Percentiles rank a stretch among this genome's conserved stretches.
Conservation (phyloP, 352 stramenopile species). For the Thraustochytrium striatum region DNA sequence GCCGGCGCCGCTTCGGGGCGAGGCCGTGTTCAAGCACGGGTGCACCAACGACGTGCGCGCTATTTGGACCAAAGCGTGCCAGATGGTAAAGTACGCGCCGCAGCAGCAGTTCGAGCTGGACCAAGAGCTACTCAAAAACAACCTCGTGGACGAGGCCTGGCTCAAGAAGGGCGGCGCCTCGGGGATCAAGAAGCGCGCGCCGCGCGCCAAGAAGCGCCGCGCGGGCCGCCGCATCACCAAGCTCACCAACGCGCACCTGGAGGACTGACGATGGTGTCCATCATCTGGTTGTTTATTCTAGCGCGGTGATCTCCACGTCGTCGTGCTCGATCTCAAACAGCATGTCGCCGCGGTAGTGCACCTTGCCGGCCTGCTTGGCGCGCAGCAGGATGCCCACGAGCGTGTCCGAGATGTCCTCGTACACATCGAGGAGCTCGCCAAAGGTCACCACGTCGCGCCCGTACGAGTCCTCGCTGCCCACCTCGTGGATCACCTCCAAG, state of each 20-base stretch:
- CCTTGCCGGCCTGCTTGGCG: conserved; percentile 37
- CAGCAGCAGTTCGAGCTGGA: background rate
- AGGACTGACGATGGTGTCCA: too few species aligned
- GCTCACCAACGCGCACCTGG: conserved; percentile 35
- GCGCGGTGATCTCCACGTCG: conserved; percentile 35
- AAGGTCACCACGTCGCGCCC: conserved; percentile 20
- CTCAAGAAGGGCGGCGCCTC: background rate
- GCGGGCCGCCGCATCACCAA: background rate
- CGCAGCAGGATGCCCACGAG: conserved; percentile 41
- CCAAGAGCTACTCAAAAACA: conserved; percentile 20
- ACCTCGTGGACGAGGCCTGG: background rate
- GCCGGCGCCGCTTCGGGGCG: background rate
- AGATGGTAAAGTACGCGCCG: background rate
- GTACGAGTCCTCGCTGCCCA: conserved; percentile 11
- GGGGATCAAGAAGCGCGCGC: background rate
- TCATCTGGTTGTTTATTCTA: too few species aligned
- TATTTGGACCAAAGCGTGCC: conserved; percentile 10
- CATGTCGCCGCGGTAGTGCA: conserved; percentile 47
- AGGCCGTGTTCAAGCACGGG: conserved; percentile 21
- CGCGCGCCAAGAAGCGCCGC: background rate
- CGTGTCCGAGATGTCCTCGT: conserved; percentile 49
- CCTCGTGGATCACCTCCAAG: conserved; percentile 26
- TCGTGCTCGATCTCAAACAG: conserved; percentile 45
- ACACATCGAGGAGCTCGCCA: conserved; percentile 42
- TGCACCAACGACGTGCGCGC: conserved; percentile 43